Conservation (phyloP, 495 filamentous ascomycete species). For the Aspergillus carlsbadensis region DNA sequence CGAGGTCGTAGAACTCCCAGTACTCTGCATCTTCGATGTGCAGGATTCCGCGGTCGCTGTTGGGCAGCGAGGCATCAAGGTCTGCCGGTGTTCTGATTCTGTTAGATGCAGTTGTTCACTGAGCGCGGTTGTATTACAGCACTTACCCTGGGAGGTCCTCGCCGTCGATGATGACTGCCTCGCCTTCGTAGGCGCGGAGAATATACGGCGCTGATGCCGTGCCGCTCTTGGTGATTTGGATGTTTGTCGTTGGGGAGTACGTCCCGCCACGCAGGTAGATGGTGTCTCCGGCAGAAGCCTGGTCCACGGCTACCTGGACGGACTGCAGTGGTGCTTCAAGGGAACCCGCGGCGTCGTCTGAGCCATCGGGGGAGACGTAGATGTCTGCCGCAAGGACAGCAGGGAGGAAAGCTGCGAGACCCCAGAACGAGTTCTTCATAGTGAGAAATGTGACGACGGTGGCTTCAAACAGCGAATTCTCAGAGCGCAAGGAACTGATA, state of each 20-base stretch:
- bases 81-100: conserved; percentile 14
- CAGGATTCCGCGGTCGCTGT: conserved; percentile 17
- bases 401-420: not conserved
- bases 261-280: conserved; percentile 21
- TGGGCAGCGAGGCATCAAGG: conserved; percentile 14
- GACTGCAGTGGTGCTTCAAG: conserved; percentile 15
- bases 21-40: conserved; percentile 21
- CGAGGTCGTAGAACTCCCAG: conserved; percentile 23
- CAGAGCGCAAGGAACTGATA: not conserved
- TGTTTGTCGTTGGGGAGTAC: conserved; percentile 19
- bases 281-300: conserved; percentile 13
- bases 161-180: conserved; percentile 19
- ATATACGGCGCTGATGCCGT: conserved; percentile 13
- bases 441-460: not conserved
- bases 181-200: conserved; percentile 13
- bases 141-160: conserved; percentile 18
- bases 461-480: not conserved
- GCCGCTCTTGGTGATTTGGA: conserved; percentile 21
- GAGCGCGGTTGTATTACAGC: not conserved
- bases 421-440: not conserved
- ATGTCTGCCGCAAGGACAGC: conserved; percentile 15
- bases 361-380: conserved; percentile 18
- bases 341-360: conserved; percentile 15
- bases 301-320: conserved; percentile 19
- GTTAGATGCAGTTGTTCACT: not conserved